Evolutionary conservation across 1,284 basidiomycete species (phyloP), one percentile per base, ranked within the genome.

Genomic region (Wallemia mellicola): DNA sequence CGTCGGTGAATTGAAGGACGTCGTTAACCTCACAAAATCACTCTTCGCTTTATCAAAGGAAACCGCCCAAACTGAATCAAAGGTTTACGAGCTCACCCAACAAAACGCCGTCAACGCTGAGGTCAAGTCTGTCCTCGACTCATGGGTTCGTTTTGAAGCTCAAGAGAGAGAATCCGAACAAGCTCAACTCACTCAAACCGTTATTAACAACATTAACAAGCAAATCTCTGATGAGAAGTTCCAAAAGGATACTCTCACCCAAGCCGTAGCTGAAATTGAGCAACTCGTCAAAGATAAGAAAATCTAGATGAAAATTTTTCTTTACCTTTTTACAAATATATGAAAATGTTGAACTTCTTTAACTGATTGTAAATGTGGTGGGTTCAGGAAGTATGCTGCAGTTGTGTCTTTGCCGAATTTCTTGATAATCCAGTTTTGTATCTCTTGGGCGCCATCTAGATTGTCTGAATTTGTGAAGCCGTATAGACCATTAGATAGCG

Each of bases 91-190:
- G 62, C 83, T 91, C 69, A 77, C 80, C 67, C 92, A 98, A 76
- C 84, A 86, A 73, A 81, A 83, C 64, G 80, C 78, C 58, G 74
- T 96, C 66, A 82, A 89, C 33, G 65, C 82, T 59, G 94, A 98
- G 75, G 76, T 95, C 71, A 98, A 96, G 76, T 66, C 81, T 33
- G 91, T 98, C 33, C 79, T 98, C 62, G 94, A 98, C 77, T 86
- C 83, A 70, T 96, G 92, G 91, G 91, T 92, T 62, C 84, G 92
- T 68, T 91, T 80, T 73, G 92, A 98, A 76, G 89, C 94, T 69
- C 86, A 91, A 72, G 77, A 82, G 70, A 88, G 94, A 75, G 91
- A 98, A 77, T 83, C 78, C 67, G 88, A 98, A 76, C 94, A 98
- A 78, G 76, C 79, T 30, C 82, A 86, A 60, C 80, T 98, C 60